These are phyloP conservation scores for Sistotremastrum niveocremeum DNA, from an alignment of 768 basidiomycete genomes.

Conservation along the genomic window DNA sequence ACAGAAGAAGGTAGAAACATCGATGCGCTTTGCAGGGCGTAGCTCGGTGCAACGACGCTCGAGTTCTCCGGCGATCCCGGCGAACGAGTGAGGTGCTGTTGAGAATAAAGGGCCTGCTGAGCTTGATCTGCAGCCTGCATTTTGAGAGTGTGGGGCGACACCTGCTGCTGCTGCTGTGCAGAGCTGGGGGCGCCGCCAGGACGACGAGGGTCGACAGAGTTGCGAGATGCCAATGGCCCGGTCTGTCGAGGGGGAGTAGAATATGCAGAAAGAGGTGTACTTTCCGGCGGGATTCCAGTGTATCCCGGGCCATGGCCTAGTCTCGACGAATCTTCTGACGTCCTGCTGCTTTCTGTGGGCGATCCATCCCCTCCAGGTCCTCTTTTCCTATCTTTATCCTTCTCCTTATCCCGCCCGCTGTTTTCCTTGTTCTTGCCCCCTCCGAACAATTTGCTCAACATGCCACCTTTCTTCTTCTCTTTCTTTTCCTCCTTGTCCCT, in stretches of 20 bases:
- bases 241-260: slow-evolving; percentile 15
- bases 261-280: neutral
- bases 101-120: slow-evolving; percentile 69
- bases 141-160: slow-evolving; percentile 49
- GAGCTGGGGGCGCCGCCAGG: slow-evolving; percentile 19
- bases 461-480: slow-evolving; percentile 49
- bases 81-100: slow-evolving; percentile 79
- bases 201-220: slow-evolving; percentile 14
- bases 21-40: slow-evolving; percentile 64
- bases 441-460: slow-evolving; percentile 67
- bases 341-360: slow-evolving; percentile 16
- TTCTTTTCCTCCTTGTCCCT: slow-evolving; percentile 36
- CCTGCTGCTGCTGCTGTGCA: slow-evolving; percentile 22
- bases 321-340: slow-evolving; percentile 52
- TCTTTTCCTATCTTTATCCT: slow-evolving; percentile 30
- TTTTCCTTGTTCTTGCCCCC: slow-evolving; percentile 52
- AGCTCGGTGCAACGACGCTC: slow-evolving; percentile 35
- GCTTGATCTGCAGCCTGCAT: slow-evolving; percentile 82
- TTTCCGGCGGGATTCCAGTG: slow-evolving; percentile 27
- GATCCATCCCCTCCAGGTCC: slow-evolving; percentile 19
- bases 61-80: slow-evolving; percentile 67
- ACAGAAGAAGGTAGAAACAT: slow-evolving; percentile 37
- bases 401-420: slow-evolving; percentile 26
- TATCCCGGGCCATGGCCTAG: slow-evolving; percentile 26
- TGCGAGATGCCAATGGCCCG: slow-evolving; percentile 13